Evolutionary conservation across 202 grass and related monocot genomes (phyloP), one percentile per base, ranked within the genome.

Genomic region (Carex sylvatica): DNA sequence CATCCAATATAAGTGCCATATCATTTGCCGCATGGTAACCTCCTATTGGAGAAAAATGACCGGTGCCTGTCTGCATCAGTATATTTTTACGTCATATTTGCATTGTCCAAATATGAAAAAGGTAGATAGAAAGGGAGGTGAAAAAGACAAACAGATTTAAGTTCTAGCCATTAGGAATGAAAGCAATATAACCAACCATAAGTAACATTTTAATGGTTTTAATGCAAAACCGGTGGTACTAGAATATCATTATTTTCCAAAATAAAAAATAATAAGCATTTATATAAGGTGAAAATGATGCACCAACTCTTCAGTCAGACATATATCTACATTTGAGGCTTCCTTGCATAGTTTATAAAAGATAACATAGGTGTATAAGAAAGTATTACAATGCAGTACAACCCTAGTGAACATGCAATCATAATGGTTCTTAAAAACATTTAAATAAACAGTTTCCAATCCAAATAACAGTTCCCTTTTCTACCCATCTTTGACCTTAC

Each of bases 41-140:
- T 46, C 95, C 92, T 5, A 98, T 95, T 61, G 95, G 95, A n/a
- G 95, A 95, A 85, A 93, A 98, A 89, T 98, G 92, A 16, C 95
- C 92, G 22, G 84, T 90, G 18, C 95, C 95, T 63, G 92, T 98
- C 95, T 93, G 89, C 75, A 85, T 4, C 14, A 10, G 52, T 58
- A 58, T 26, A 67, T 74, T 4, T 79, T 36, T 23, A 42, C 0
- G 12, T 54, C 24, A 62, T 38, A 70, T 28, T 51, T 5, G 6
- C 26, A 61, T 60, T 61, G 30, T 42, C 33, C 74, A 70, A 26
- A 74, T 28, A 35, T 60, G 0, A 72, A 72, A 26, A 7, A 6
- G 61, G 9, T 18, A n/a, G 26, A 0, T 75, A 31, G 33, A 6
- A 75, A 2, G 0, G 52, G 51, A 58, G 9, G 13, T 31, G 23